Conservation (phyloP, 805 yeast genomes). For the Nakazawaea wyomingensis region DNA sequence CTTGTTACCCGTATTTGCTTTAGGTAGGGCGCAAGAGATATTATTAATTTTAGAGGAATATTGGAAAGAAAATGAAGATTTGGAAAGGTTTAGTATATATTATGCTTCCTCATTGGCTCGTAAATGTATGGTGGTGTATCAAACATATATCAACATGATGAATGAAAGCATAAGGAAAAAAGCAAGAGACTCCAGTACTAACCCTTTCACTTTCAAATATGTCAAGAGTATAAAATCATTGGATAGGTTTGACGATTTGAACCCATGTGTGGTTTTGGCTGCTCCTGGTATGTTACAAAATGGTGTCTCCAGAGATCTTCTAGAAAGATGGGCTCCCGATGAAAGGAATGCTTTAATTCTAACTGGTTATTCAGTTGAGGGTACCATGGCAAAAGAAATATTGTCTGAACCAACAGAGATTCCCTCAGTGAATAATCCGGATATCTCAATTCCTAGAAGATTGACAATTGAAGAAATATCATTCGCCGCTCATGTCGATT, state of each 20-base stretch:
- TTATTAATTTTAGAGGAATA: slow-evolving; percentile 88
- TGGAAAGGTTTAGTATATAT: slow-evolving; percentile 76
- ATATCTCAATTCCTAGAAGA: slow-evolving; percentile 79
- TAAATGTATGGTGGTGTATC: slow-evolving; percentile 96
- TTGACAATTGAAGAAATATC: slow-evolving; percentile 88
- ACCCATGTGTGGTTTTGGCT: slow-evolving; percentile 94
- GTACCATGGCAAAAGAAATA: slow-evolving; percentile 91
- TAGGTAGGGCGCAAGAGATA: slow-evolving; percentile 95
- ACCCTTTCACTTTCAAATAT: slow-evolving; percentile 87
- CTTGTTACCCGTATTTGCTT: slow-evolving; percentile 88
- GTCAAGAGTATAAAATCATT: slow-evolving; percentile 74
- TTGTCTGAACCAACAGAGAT: slow-evolving; percentile 88
- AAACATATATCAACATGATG: slow-evolving; percentile 96
- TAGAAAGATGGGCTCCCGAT: slow-evolving; percentile 98
- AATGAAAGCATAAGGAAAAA: slow-evolving; percentile 79
- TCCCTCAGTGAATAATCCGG: slow-evolving; percentile 78
- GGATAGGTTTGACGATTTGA: slow-evolving; percentile 85
- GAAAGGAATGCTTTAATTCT: slow-evolving; percentile 80
- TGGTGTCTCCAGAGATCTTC: slow-evolving; percentile 85
- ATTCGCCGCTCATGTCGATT: slow-evolving; percentile 99
- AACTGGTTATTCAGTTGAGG: slow-evolving; percentile 98
- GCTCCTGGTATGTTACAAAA: slow-evolving; percentile 98
- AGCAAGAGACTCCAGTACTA: slow-evolving; percentile 71
- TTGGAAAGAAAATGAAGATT: slow-evolving; percentile 81
- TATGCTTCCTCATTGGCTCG: slow-evolving; percentile 92